Percentiles rank a stretch among this genome's conserved stretches.
Conservation (phyloP, 768 basidiomycete genomes). For the Mycena filopes region DNA sequence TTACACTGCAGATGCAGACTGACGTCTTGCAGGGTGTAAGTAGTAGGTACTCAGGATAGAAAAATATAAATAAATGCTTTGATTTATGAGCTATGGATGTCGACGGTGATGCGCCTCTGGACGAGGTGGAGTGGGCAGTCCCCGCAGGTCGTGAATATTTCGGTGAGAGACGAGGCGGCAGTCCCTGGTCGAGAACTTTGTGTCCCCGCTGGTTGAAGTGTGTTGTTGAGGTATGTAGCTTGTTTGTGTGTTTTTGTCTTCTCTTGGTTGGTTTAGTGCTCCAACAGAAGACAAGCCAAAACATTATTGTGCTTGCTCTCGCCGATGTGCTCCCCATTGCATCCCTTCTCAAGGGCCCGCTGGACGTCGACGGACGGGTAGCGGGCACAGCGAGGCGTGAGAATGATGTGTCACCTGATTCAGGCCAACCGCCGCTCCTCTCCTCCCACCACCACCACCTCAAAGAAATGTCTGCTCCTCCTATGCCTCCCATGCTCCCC, state of each 20-base stretch:
- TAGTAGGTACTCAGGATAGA: not conserved
- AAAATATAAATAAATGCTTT: slow-evolving; percentile 2
- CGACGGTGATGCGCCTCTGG: not conserved
- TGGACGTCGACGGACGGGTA: slow-evolving; percentile 16
- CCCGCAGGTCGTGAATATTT: not conserved
- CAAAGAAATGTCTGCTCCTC: slow-evolving; percentile 61
- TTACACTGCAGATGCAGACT: not conserved
- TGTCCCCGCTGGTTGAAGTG: too few relatives aligned
- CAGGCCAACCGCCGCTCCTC: slow-evolving; percentile 46
- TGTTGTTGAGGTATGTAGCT: not conserved
- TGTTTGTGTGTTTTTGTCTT: not conserved
- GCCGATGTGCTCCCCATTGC: too few relatives aligned
- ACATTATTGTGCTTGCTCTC: too few relatives aligned
- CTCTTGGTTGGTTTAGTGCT: too few relatives aligned
- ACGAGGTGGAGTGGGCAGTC: not conserved
- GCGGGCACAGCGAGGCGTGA: slow-evolving; percentile 1
- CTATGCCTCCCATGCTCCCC: slow-evolving; percentile 73
- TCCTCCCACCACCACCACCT: slow-evolving; percentile 50
- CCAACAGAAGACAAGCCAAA: too few relatives aligned
- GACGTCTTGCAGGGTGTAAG: slow-evolving; percentile 2
- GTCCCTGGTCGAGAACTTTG: too few relatives aligned
- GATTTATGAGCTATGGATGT: not conserved
- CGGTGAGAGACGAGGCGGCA: too few relatives aligned
- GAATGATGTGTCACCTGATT: not conserved
- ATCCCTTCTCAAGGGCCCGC: not conserved